Evolutionary conservation across 805 yeast species (phyloP).

Genomic region (Candida golubevii): DNA sequence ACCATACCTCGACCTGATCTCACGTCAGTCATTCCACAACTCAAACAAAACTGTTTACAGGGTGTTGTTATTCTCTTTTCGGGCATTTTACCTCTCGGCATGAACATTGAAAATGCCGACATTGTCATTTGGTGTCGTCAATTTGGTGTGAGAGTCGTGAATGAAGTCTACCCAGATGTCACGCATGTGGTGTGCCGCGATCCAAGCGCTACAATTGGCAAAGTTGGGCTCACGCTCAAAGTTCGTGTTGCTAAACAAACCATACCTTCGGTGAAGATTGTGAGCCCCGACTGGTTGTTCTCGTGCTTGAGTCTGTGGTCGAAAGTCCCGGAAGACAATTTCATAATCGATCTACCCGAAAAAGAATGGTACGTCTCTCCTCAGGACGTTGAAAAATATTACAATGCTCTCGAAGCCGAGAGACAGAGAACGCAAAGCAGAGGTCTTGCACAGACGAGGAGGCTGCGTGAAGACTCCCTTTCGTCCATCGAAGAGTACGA

Average conservation of each 20-base stretch:
- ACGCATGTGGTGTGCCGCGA: constrained; percentile 87
- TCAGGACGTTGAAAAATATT: constrained; percentile 43
- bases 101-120: constrained; percentile 68
- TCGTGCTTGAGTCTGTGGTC: constrained; percentile 79
- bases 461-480: constrained; percentile 33
- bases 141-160: constrained; percentile 83
- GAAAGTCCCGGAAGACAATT: constrained; percentile 59
- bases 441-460: constrained; percentile 15
- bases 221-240: constrained; percentile 59
- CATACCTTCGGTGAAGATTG: constrained; percentile 66
- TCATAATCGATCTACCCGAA: constrained; percentile 45
- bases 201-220: constrained; percentile 29
- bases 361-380: constrained; percentile 41
- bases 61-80: constrained; percentile 74
- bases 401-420: constrained; percentile 25
- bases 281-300: constrained; percentile 90
- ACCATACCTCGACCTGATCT: constrained; percentile 50
- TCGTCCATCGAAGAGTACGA: constrained; percentile 33
- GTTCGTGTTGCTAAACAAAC: constrained; percentile 71
- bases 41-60: constrained; percentile 64
- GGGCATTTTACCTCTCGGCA: constrained; percentile 86
- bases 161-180: constrained; percentile 62
- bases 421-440: constrained; percentile 12
- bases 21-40: constrained; percentile 63
- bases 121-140: constrained; percentile 89